phyloP scores from a whole-genome alignment of 2,329 filamentous ascomycete genomes.

The Corynespora cassiicola region DNA sequence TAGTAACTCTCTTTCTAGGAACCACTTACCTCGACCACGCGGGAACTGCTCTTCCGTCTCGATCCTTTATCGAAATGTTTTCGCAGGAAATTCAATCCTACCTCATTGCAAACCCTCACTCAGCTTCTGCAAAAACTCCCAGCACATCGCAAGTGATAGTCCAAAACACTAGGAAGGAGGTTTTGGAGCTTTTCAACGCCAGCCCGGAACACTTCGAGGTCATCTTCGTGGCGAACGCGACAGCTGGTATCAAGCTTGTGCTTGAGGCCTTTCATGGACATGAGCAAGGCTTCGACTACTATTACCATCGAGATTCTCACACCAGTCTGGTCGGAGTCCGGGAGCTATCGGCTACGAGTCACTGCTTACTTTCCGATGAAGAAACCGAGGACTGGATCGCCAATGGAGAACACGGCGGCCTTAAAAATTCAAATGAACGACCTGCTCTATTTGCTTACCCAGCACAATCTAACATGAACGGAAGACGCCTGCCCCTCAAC shows the following conservation, averaged over 20 bases:
- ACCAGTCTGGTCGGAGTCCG: slow-evolving; percentile 85
- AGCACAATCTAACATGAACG: slow-evolving; percentile 92
- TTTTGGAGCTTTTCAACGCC: slow-evolving; percentile 78
- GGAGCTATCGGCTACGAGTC: slow-evolving; percentile 67
- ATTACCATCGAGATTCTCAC: slow-evolving; percentile 82
- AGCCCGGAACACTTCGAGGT: slow-evolving; percentile 82
- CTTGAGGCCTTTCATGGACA: slow-evolving; percentile 74
- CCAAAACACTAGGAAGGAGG: slow-evolving; percentile 48
- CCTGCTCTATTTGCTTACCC: slow-evolving; percentile 74
- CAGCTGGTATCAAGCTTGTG: slow-evolving; percentile 86
- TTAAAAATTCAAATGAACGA: slow-evolving; percentile 16
- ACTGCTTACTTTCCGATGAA: slow-evolving; percentile 68
- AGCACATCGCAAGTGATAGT: slow-evolving; percentile 65
- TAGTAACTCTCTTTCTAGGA: slow-evolving; percentile 10
- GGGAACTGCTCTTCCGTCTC: slow-evolving; percentile 54
- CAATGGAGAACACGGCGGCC: neutral
- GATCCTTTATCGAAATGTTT: slow-evolving; percentile 64
- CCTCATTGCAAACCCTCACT: slow-evolving; percentile 74
- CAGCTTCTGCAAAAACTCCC: slow-evolving; percentile 65
- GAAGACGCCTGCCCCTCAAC: slow-evolving; percentile 71
- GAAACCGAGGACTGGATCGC: slow-evolving; percentile 72
- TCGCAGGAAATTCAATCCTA: slow-evolving; percentile 61
- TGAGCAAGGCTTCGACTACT: slow-evolving; percentile 74
- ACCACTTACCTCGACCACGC: slow-evolving; percentile 65
- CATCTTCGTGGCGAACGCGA: slow-evolving; percentile 93